These are phyloP conservation scores for Aspergillus pseudoviridinutans DNA, from an alignment of 2,329 filamentous ascomycete genomes.

Conservation along the genomic window DNA sequence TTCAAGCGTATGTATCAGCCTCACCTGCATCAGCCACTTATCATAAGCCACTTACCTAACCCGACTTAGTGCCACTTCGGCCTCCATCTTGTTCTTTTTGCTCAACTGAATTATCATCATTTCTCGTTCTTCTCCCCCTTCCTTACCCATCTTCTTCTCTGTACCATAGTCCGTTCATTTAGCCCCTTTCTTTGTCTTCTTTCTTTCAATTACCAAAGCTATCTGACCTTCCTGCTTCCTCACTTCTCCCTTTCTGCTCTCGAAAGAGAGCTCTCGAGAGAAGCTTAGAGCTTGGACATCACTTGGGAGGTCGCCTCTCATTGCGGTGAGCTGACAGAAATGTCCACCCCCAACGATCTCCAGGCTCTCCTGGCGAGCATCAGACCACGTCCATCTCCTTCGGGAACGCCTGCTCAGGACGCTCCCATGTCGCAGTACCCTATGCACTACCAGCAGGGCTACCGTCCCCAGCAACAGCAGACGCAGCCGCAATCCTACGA, in stretches of 20 bases:
- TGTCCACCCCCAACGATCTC: slow-evolving; percentile 45
- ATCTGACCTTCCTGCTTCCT: neutral
- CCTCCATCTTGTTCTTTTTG: slow-evolving; percentile 19
- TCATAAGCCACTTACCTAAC: slow-evolving; percentile 2
- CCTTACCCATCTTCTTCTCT: slow-evolving; percentile 7
- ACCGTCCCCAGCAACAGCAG: slow-evolving; percentile 27
- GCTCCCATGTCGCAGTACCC: slow-evolving; percentile 23
- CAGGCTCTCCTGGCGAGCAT: slow-evolving; percentile 46
- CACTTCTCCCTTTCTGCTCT: slow-evolving; percentile 19
- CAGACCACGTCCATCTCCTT: slow-evolving; percentile 37
- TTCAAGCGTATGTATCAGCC: neutral
- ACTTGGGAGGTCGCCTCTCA: slow-evolving; percentile 26
- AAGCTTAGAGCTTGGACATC: slow-evolving; percentile 23
- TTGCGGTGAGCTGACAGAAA: slow-evolving; percentile 38
- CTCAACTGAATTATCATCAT: slow-evolving; percentile 17
- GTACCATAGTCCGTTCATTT: slow-evolving; percentile 17
- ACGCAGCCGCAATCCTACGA: slow-evolving; percentile 26
- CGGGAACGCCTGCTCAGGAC: slow-evolving; percentile 28
- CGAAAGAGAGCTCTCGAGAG: slow-evolving; percentile 32
- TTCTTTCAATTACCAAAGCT: slow-evolving; percentile 10
- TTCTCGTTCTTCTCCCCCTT: slow-evolving; percentile 12
- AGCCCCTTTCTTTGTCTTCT: slow-evolving; percentile 8
- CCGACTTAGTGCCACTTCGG: slow-evolving; percentile 16
- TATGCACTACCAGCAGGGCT: slow-evolving; percentile 28
- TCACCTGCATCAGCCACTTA: slow-evolving; percentile 16